Evolutionary conservation across 345 rosid genomes (phyloP).

Genomic region (Firmiana major): DNA sequence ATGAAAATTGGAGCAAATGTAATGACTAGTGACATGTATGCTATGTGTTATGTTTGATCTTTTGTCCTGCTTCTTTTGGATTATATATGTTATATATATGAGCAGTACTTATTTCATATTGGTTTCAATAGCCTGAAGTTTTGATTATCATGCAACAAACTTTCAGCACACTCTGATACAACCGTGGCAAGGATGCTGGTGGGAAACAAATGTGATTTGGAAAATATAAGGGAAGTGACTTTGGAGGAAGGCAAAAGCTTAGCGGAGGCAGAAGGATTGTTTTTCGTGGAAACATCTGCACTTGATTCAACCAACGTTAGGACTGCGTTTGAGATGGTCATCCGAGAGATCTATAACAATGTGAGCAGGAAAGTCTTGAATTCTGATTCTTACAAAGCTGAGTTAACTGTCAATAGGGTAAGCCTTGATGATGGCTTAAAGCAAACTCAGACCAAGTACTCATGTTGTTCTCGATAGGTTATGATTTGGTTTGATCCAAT

Average conservation of each 20-base stretch:
- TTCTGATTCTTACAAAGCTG: conserved; percentile 74
- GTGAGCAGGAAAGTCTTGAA: conserved; percentile 66
- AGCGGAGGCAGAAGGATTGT: conserved; percentile 70
- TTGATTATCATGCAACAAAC: background rate
- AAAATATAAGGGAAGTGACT: conserved; percentile 63
- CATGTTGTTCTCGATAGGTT: no score
- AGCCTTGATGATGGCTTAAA: conserved; percentile 53
- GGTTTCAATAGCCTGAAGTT: no score
- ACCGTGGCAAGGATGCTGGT: conserved; percentile 76
- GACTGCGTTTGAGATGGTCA: conserved; percentile 76
- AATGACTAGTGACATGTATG: no score
- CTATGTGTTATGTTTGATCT: no score
- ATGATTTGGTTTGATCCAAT: no score
- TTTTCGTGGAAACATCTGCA: conserved; percentile 91
- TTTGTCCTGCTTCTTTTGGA: no score
- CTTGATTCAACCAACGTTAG: conserved; percentile 70
- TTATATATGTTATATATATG: no score
- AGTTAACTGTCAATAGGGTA: conserved; percentile 64
- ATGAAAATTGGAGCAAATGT: no score
- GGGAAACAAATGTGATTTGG: conserved; percentile 85
- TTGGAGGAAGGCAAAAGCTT: conserved; percentile 72
- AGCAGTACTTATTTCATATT: no score
- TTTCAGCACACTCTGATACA: conserved; percentile 73
- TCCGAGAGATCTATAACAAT: conserved; percentile 64
- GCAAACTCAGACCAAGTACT: conserved; percentile 12